phyloP scores from a whole-genome alignment of 2,329 filamentous ascomycete species.

The Emergomyces orientalis region DNA sequence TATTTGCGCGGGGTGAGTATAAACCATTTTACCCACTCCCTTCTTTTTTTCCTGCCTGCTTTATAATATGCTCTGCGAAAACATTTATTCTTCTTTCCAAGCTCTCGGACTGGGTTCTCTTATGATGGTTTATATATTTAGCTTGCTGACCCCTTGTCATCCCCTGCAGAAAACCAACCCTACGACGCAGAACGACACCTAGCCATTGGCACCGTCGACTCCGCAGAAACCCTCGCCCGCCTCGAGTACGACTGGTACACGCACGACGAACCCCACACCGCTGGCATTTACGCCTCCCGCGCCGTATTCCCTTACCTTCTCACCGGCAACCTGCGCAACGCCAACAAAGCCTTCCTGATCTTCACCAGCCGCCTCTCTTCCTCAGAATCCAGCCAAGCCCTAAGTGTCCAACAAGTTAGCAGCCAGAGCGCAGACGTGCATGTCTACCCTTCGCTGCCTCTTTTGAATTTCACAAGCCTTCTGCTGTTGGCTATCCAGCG shows the following conservation, averaged over 20 bases:
- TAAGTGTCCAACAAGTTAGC: conserved; percentile 74
- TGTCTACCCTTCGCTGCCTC: conserved; percentile 82
- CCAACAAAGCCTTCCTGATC: conserved; percentile 69
- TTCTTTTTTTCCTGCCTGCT: neutral
- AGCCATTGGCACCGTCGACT: conserved; percentile 79
- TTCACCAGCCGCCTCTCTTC: conserved; percentile 58
- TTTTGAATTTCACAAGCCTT: conserved; percentile 87
- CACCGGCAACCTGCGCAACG: conserved; percentile 79
- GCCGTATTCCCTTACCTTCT: conserved; percentile 86
- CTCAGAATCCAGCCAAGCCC: conserved; percentile 42
- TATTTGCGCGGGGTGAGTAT: conserved; percentile 66
- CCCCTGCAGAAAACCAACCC: conserved; percentile 61
- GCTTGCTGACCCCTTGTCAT: conserved; percentile 1
- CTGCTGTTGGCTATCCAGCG: conserved; percentile 76
- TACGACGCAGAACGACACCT: conserved; percentile 93
- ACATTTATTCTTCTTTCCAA: neutral
- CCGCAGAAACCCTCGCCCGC: conserved; percentile 65
- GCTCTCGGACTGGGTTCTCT: neutral
- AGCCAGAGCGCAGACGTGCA: conserved; percentile 63
- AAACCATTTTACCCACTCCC: neutral
- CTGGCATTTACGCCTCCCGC: conserved; percentile 74
- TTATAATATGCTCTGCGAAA: conserved; percentile 6
- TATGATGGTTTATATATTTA: neutral
- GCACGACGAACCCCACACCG: conserved; percentile 77
- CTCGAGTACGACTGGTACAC: conserved; percentile 94